Evolutionary conservation across 164 flowering plant genomes (phyloP), one percentile per base, ranked within the genome.

Genomic region (Litsea cubeba): DNA sequence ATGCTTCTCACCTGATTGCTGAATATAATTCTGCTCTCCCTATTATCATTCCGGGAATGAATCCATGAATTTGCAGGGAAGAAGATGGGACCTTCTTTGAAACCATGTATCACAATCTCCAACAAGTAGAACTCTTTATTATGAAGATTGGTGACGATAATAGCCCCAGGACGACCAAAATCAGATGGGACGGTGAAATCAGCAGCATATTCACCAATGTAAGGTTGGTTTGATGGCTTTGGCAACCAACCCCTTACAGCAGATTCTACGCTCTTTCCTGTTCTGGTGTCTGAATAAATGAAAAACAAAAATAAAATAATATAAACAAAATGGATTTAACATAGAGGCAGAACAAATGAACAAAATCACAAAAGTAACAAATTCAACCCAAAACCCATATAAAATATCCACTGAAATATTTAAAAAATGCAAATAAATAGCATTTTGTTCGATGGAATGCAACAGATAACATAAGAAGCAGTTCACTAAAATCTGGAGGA

Each of bases 51-150:
- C n/a, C 74, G 82, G 0, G 97, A 87, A 73, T 92, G 97, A 69
- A 95, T 89, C 97, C 98, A 95, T 7, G 97, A 84, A 78, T 90
- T 83, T 25, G 90, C 97, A 20, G 89, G 89, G 79, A 92, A 95
- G 84, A 85, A 86, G 24, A 91, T 23, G 54, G 93, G 93, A 2
- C 90, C 93, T 70, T 76, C 85, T 69, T 79, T 81, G 75, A 87
- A 91, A 50, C 91, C 93, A 74, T 86, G 89, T 50, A 92, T 71
- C 23, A 87, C 85, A 66, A 92, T 88, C 78, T 91, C 91, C 77
- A 89, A 63, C 81, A 95, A 81, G 82, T 78, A 86, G 81, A 95
- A 86, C 86, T 94, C 98, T 77, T 87, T 92, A 77, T 74, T 75
- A 24, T 83, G 94, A 64, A 82, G 85, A 83, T 95, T 95, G 71